Percentiles rank a stretch among this genome's conserved stretches.
Evolutionary conservation across 495 filamentous ascomycete species (phyloP).

Genomic region (Aspergillus indologenus): DNA sequence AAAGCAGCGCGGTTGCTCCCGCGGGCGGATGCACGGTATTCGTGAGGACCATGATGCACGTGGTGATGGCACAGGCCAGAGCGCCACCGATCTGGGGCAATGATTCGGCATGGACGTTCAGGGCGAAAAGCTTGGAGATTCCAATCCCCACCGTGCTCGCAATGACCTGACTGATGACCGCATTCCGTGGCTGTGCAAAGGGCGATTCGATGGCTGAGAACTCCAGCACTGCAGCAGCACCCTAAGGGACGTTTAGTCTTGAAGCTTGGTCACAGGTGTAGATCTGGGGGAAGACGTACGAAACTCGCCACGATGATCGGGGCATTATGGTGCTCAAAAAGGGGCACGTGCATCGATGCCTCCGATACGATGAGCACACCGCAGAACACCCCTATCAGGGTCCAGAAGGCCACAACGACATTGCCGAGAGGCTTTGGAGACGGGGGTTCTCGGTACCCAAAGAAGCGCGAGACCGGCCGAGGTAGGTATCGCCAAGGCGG

Average conservation of each 20-base stretch:
- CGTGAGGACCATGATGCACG: conserved; percentile 70
- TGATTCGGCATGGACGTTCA: conserved; percentile 42
- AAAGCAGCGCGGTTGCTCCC: conserved; percentile 80
- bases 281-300: conserved; percentile 25
- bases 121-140: conserved; percentile 69
- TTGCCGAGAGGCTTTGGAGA: conserved; percentile 34
- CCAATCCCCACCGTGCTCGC: conserved; percentile 63
- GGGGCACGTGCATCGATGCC: conserved; percentile 38
- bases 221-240: conserved; percentile 72
- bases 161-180: conserved; percentile 68
- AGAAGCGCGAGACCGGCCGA: conserved; percentile 37
- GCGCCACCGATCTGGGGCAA: conserved; percentile 67
- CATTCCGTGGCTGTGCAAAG: conserved; percentile 78
- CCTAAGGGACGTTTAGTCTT: conserved; percentile 42
- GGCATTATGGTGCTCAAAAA: conserved; percentile 35
- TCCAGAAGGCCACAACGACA: conserved; percentile 39
- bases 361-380: conserved; percentile 42
- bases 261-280: background rate
- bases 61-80: conserved; percentile 65
- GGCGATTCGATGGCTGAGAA: conserved; percentile 77
- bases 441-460: conserved; percentile 36
- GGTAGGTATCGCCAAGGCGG: conserved; percentile 40
- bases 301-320: conserved; percentile 43
- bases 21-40: conserved; percentile 84
- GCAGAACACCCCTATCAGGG: conserved; percentile 43